Conservation (phyloP, 2,329 filamentous ascomycete genomes). For the Pseudocercospora macadamiae region DNA sequence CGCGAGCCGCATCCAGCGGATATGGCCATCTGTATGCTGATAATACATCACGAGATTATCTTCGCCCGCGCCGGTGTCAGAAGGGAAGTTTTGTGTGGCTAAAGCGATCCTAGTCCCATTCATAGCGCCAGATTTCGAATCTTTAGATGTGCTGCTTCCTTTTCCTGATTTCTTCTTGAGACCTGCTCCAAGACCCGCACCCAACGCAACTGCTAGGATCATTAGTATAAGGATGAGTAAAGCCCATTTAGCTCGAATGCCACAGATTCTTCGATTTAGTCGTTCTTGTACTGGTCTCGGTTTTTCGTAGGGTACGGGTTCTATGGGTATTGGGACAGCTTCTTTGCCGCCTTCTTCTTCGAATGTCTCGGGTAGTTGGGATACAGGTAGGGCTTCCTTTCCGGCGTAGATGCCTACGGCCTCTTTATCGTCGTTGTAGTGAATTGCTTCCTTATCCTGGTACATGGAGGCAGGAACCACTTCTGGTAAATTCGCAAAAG, state of each 20-base stretch:
- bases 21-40: constrained; percentile 48
- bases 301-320: constrained; percentile 17
- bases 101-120: constrained; percentile 51
- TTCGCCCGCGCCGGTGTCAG: constrained; percentile 32
- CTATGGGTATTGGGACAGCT: constrained; percentile 22
- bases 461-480: neutral
- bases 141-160: constrained; percentile 25
- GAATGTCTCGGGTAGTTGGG: neutral
- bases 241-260: constrained; percentile 23
- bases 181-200: constrained; percentile 41
- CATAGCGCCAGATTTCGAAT: constrained; percentile 46
- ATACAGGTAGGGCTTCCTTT: neutral
- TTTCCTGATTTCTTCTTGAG: constrained; percentile 26
- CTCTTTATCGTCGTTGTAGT: constrained; percentile 1
- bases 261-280: constrained; percentile 21
- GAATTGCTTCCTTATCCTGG: neutral
- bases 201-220: constrained; percentile 38
- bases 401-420: neutral
- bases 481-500: neutral
- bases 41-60: constrained; percentile 48
- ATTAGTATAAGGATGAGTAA: constrained; percentile 28
- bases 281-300: constrained; percentile 4
- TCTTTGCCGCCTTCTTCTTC: constrained; percentile 34
- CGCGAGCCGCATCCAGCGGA: constrained; percentile 44
- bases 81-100: constrained; percentile 46